phyloP scores from a whole-genome alignment of 805 yeast species.

The Cyberlindnera mrakii region DNA sequence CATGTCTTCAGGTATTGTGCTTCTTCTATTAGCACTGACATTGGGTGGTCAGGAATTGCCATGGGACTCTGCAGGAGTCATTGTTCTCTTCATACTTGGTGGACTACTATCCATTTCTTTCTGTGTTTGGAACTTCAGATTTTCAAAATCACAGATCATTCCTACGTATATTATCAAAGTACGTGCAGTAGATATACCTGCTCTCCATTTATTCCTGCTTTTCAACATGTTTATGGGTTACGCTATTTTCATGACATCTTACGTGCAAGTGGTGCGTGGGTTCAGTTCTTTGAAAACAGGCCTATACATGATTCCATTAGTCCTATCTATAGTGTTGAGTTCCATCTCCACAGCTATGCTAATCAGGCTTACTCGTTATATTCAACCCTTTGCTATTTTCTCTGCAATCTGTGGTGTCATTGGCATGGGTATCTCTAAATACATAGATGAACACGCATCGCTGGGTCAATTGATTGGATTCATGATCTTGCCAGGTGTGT shows the following conservation, averaged over 20 bases:
- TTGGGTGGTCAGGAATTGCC: slow-evolving; percentile 47
- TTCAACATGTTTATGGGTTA: slow-evolving; percentile 35
- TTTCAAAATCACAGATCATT: slow-evolving; percentile 16
- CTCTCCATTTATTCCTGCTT: slow-evolving; percentile 28
- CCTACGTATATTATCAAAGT: slow-evolving; percentile 37
- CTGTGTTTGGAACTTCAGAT: slow-evolving; percentile 12
- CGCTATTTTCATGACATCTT: slow-evolving; percentile 35
- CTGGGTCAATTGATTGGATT: slow-evolving; percentile 28
- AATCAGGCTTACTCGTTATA: slow-evolving; percentile 27
- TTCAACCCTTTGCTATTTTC: slow-evolving; percentile 29
- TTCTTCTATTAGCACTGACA: slow-evolving; percentile 43
- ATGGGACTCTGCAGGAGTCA: slow-evolving; percentile 51
- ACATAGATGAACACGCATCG: slow-evolving; percentile 27
- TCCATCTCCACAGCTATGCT: slow-evolving; percentile 23
- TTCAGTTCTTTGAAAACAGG: slow-evolving; percentile 20
- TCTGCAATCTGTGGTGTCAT: slow-evolving; percentile 27
- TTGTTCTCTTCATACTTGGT: slow-evolving; percentile 37
- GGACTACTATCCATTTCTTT: slow-evolving; percentile 5
- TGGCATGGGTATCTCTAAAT: slow-evolving; percentile 31
- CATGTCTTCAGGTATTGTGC: slow-evolving; percentile 36
- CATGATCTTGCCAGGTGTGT: slow-evolving; percentile 33
- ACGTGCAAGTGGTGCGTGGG: slow-evolving; percentile 43
- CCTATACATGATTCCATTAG: slow-evolving; percentile 16
- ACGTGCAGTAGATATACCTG: slow-evolving; percentile 29
- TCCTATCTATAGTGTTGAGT: slow-evolving; percentile 11